Evolutionary conservation across 495 filamentous ascomycete species (phyloP), one percentile per base, ranked within the genome.

Genomic region (Lasiosphaeria ovina): DNA sequence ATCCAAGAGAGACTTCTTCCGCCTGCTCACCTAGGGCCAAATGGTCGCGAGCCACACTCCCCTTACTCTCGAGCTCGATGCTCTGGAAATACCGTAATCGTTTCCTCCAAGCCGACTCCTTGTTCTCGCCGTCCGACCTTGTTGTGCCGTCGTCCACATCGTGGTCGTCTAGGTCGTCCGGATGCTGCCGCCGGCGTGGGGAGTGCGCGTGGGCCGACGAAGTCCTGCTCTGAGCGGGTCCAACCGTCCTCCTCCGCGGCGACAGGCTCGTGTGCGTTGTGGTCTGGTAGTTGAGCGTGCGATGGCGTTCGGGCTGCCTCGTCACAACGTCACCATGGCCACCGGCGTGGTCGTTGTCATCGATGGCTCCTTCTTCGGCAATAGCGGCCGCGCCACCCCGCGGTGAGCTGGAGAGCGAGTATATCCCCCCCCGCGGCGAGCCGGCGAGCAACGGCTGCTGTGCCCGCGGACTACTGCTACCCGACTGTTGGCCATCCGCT

Each of bases 1-100:
- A 14, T 8, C 4, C 42, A 31, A 32, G 35, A 55, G 53, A 42
- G 6, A 12, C 24, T 31, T n/a, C 47, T 17, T 50, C 14, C 14
- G 16, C 47, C 12, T 32, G 49, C 49, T 51, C 49, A 97, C 93
- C 93, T 61, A 98, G 75, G 34, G 94, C 94, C 54, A 98, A 78
- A 77, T 98, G 94, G 72, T 98, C 94, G 63, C 94, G 82, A 48
- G 94, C 94, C 24, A 97, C 92, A 72, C 90, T 93, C 14, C 93
- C 95, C 72, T 97, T 97, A 66, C 98, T 98, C 70, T 98, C 94
- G 49, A 98, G 74, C 70, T 97, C 93, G 51, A 98, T 81, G 49
- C 85, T 87, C 55, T 89, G 90, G 65, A 93, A 90, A 62, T 88
- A 89, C 31, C 85, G 82, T 40, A 90, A 67, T 6, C 81, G 59